Base-by-base conservation (phyloP, 2,329 filamentous ascomycete species). In the Graphilbum sp. region DNA sequence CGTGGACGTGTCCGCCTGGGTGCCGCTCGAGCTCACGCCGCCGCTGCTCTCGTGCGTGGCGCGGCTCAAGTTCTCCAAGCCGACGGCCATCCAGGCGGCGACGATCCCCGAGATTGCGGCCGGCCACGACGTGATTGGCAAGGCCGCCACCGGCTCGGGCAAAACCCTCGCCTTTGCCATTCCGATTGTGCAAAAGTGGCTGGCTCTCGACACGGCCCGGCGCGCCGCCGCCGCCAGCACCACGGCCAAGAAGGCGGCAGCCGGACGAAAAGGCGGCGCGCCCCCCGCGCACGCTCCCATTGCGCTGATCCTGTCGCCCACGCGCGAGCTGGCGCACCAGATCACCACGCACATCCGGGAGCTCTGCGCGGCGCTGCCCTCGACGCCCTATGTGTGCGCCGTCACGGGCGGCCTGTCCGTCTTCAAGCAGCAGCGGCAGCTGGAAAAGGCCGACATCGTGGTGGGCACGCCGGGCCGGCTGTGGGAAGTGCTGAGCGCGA, bases 161-260 rank as follows among this genome's bases (percentile, higher is more conserved):
- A 98, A 98, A 60, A 98, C 90, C 0, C 63, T 98, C 33, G 88
- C 90, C 0, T 98, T 94, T 56, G 85, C 80, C 1, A 86, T 98
- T 44, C 90, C 90, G 0, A 90, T 98, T 40, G 64, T 96, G 10
- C 87, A 98, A 56, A 68, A 71, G 39, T 95, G 79, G 66, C 59
- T 98, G 11, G 50, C 59, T 18, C 37, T 36, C 18, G 17, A n/a
- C 32, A 41, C n/a, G 25, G 19, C 38, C 51, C 54, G 35, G 57
- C 62, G 19, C 57, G 61, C 21, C 51, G 60, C 29, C 51, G 56
- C 3, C 49, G 48, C 4, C 49, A 55, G 16, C 49, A 52, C 7
- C 46, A 51, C 23, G 19, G 50, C 54, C 3, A 61, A 25, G 6
- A 31, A 31, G 30, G 30, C n/a, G 9, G 27, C 27, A n/a, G 27